Conservation (phyloP, 2,329 filamentous ascomycete species). For the Neopestalotiopsis rosae region DNA sequence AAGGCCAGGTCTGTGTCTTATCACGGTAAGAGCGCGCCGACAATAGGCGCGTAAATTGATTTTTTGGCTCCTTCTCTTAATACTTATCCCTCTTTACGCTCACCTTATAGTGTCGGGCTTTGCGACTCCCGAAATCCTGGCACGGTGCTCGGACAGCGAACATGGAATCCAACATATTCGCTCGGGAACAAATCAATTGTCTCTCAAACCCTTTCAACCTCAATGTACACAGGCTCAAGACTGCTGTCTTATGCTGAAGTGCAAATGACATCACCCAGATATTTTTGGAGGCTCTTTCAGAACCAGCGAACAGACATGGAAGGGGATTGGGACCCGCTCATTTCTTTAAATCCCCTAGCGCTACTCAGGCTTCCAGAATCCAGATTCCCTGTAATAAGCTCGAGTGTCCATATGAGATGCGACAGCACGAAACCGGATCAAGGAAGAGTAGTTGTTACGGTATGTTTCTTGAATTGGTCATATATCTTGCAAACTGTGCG, state of each 20-base stretch:
- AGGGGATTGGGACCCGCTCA: not conserved
- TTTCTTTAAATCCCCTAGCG: not conserved
- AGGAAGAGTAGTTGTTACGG: too few relatives aligned
- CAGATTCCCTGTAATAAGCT: not conserved
- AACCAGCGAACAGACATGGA: not conserved
- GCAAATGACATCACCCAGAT: not conserved
- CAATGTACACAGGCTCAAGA: not conserved
- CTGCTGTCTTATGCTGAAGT: not conserved
- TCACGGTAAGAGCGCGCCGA: not conserved
- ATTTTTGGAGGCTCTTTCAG: not conserved
- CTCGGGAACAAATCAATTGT: not conserved
- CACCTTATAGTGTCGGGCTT: not conserved
- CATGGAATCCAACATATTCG: not conserved
- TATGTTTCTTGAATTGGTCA: too few relatives aligned
- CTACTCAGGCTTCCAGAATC: not conserved
- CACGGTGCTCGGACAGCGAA: not conserved
- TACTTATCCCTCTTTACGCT: not conserved
- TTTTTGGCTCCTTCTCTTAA: not conserved
- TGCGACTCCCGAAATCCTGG: not conserved
- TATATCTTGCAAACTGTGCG: too few relatives aligned
- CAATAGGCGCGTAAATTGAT: not conserved
- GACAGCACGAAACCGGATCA: too few relatives aligned
- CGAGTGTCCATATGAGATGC: not conserved
- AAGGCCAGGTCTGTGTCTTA: not conserved
- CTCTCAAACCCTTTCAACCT: not conserved